A percentile compares a stretch with the other conserved stretches of the same genome.
Evolutionary conservation across 148 eudicot genomes (phyloP).

Genomic region (Silene uniflora): DNA sequence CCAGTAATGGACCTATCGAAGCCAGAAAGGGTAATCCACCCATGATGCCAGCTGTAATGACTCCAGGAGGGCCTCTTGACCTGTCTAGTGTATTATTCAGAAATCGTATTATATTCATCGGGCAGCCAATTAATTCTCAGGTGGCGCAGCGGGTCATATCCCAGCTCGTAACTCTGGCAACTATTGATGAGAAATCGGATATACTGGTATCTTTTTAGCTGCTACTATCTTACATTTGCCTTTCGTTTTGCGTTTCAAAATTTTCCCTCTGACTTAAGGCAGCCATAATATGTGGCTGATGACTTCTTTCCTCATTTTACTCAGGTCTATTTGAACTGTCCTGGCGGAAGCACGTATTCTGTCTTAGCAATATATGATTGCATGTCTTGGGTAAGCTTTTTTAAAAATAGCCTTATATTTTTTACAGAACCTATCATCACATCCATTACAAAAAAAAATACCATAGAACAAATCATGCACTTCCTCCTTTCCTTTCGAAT

Average conservation of each 20-base stretch:
- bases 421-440: background rate
- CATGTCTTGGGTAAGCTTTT: conserved; percentile 93
- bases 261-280: background rate
- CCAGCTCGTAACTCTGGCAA: conserved; percentile 85
- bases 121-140: conserved; percentile 67
- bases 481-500: too few relatives aligned
- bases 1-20: conserved; percentile 59
- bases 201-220: conserved; percentile 48
- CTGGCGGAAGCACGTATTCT: conserved; percentile 92
- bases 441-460: too few relatives aligned
- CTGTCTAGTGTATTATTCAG: conserved; percentile 81
- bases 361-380: conserved; percentile 89
- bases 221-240: conserved; percentile 6
- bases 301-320: conserved; percentile 5
- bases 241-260: background rate
- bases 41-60: conserved; percentile 85
- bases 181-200: conserved; percentile 84
- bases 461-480: too few relatives aligned
- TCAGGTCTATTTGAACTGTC: conserved; percentile 80
- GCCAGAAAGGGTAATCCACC: conserved; percentile 72
- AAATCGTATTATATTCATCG: conserved; percentile 86
- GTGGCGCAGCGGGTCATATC: conserved; percentile 88
- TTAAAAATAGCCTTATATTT: background rate
- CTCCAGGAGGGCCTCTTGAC: conserved; percentile 88
- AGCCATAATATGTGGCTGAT: background rate